A percentile compares a stretch with the other conserved stretches of the same genome.
phyloP scores from a whole-genome alignment of 2,329 filamentous ascomycete genomes.

The Didymellaceae sp. region DNA sequence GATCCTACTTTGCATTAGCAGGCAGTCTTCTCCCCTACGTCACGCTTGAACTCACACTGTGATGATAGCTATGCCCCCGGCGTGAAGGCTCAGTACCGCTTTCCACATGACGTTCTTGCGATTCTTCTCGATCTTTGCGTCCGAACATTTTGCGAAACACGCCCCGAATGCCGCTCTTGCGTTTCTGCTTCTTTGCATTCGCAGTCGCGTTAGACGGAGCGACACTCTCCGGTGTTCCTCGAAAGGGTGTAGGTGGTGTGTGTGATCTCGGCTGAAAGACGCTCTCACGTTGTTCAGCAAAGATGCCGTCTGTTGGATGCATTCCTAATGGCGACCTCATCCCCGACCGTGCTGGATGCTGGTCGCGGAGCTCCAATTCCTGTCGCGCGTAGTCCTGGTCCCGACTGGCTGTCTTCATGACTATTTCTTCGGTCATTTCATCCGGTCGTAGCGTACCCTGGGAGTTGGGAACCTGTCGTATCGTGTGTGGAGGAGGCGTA shows the following conservation, averaged over 20 bases:
- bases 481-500: constrained; percentile 21
- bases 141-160: constrained; percentile 51
- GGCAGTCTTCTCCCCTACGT: neutral
- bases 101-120: constrained; percentile 25
- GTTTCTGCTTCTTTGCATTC: constrained; percentile 41
- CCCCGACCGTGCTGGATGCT: constrained; percentile 19
- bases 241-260: constrained; percentile 38
- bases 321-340: constrained; percentile 29
- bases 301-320: constrained; percentile 27
- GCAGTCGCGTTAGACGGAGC: constrained; percentile 19
- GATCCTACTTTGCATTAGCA: constrained; percentile 34
- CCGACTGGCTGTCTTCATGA: constrained; percentile 13
- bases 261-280: constrained; percentile 30
- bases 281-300: constrained; percentile 34
- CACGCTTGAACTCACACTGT: constrained; percentile 39
- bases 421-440: constrained; percentile 10
- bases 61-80: constrained; percentile 43
- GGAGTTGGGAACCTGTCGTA: constrained; percentile 16
- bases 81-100: constrained; percentile 27
- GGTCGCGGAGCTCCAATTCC: constrained; percentile 22
- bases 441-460: constrained; percentile 16
- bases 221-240: constrained; percentile 39
- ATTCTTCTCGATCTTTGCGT: constrained; percentile 38
- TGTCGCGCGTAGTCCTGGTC: constrained; percentile 15
- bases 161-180: constrained; percentile 45